Base-by-base conservation (phyloP, 1,284 basidiomycete genomes). In the Rhodotorula sp. region DNA sequence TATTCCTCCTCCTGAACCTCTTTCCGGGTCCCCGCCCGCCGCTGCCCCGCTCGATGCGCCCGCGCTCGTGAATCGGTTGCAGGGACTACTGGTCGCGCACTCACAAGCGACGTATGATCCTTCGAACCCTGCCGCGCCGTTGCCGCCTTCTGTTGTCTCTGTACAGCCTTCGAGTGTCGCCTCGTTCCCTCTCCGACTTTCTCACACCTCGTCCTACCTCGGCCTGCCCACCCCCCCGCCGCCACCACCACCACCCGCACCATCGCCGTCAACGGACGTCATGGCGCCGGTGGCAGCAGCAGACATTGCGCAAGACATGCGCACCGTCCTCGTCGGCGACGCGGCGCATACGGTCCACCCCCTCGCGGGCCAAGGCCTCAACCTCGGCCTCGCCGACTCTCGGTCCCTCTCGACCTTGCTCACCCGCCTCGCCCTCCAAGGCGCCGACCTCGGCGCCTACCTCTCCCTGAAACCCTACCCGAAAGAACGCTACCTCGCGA, bases 271-370 rank as follows among this genome's bases (percentile, higher is more conserved):
- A 16, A 6, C 48, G 48, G 18, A 26, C n/a, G 54, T 28, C 14
- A 16, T 26, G 14, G 26, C n/a, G n/a, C 26, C 26, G n/a, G 54
- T 14, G n/a, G 54, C 3, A 8, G 52, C 52, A 23, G 52, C 28
- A 77, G 86, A 86, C 0, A 85, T 87, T 2, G 83, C 84, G 1
- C 54, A 62, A 23, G 77, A 78, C 19, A 21, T 64, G 5, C 86
- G 95, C 4, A 95, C 91, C 0, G 94, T 89, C 2, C 87, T 99
- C 4, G 87, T 99, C 1, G 97, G 97, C 7, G 97, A 99, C 81
- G 95, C 97, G 1, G 95, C 95, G 21, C 97, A 99, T 79, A 92
- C 92, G 0, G 86, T 93, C 7, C 97, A 99, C 79, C 97, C 97
- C 0, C 86, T 99, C n/a, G 95, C 95, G 0, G 97, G 97, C 2